These are phyloP conservation scores for Nakataea oryzae DNA, from an alignment of 2,329 filamentous ascomycete genomes.

Conservation along the genomic window DNA sequence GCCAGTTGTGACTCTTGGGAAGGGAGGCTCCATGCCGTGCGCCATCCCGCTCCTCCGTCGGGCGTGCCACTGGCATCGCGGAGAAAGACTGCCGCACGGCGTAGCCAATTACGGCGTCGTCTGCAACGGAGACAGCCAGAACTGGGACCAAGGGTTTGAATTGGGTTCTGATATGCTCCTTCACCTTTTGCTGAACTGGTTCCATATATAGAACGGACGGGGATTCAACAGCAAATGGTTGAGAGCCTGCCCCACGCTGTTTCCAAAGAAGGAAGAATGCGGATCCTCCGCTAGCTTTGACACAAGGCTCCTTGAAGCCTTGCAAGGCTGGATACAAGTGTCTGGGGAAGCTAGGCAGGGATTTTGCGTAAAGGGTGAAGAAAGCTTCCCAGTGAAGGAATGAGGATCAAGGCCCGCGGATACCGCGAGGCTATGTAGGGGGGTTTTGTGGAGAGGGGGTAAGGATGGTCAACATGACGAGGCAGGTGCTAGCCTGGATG, in stretches of 20 bases:
- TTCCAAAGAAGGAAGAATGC: background rate
- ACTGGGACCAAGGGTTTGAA: background rate
- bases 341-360: background rate
- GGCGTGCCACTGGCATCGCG: no score
- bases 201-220: background rate
- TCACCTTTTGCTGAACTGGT: background rate
- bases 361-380: background rate
- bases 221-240: background rate
- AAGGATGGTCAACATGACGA: background rate
- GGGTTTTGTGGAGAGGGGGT: background rate
- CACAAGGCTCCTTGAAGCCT: background rate
- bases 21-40: background rate
- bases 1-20: background rate
- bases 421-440: background rate
- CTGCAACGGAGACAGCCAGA: background rate
- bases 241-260: background rate
- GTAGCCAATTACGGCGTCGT: background rate
- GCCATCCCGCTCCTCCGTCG: background rate
- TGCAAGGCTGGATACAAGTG: background rate
- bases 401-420: background rate
- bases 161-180: background rate
- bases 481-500: background rate
- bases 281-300: background rate
- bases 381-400: background rate
- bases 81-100: background rate